Evolutionary conservation across 192 early-diverging fungal genomes (phyloP).

Genomic region (Coemansia sp.): DNA sequence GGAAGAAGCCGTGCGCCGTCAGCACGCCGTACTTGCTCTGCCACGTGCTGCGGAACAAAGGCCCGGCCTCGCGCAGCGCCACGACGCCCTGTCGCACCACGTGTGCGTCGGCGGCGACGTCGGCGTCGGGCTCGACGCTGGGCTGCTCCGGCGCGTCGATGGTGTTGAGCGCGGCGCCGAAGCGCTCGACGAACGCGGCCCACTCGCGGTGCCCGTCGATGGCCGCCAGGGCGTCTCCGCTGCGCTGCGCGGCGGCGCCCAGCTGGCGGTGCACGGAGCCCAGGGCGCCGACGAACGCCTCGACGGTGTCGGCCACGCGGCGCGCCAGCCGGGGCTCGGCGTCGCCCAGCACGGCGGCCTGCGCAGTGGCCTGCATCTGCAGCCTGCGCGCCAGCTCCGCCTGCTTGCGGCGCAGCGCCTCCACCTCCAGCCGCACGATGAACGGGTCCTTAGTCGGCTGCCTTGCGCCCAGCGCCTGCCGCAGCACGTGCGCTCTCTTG

Average conservation of each 20-base stretch:
- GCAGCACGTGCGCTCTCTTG: no score
- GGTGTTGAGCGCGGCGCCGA: conserved; percentile 15
- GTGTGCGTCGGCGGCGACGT: not conserved
- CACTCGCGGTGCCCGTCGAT: conserved; percentile 33
- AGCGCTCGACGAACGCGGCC: conserved; percentile 14
- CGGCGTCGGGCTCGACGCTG: not conserved
- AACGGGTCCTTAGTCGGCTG: conserved; percentile 39
- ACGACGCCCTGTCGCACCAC: conserved; percentile 49
- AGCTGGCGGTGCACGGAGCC: conserved; percentile 25
- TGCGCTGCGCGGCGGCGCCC: conserved; percentile 23
- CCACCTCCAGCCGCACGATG: conserved; percentile 44
- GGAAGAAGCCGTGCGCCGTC: conserved; percentile 44
- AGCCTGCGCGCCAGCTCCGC: conserved; percentile 24
- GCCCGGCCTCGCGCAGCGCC: conserved; percentile 39
- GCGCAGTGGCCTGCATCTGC: conserved; percentile 4
- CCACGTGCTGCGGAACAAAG: conserved; percentile 49
- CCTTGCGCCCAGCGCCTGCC: conserved; percentile 18
- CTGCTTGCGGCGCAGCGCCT: conserved; percentile 43
- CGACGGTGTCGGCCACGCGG: conserved; percentile 14
- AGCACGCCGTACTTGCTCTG: conserved; percentile 50
- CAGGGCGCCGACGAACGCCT: conserved; percentile 16
- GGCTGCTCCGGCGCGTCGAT: conserved; percentile 5
- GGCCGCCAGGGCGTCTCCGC: conserved; percentile 14
- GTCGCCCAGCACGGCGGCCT: conserved; percentile 20
- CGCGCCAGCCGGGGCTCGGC: conserved; percentile 32